Evolutionary conservation across 106 monocot species (phyloP), one percentile per base, ranked within the genome.

Genomic region (Cymbidium sinense): DNA sequence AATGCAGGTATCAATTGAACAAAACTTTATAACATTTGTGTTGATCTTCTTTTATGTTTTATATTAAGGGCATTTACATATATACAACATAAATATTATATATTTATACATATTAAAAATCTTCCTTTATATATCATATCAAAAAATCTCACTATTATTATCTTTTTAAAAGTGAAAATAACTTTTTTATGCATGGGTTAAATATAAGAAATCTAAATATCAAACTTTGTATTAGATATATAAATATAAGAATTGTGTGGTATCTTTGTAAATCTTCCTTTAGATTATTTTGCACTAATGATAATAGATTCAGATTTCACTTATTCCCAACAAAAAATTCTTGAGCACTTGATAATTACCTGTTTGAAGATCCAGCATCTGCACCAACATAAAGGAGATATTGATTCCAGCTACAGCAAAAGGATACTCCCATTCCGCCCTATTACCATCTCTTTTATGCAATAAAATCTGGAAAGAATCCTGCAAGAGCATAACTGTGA

Each of bases 361-460:
- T 84, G 89, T 84, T 35, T 89, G 85, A 29, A 94, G 64, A 61
- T 87, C 89, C 36, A 94, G 76, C 94, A 94, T 89, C 76, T 91
- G 88, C 27, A 75, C 78, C 58, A 91, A 75, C 87, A 87, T 91
- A 74, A 84, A 94, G 0, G 94, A 87, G 62, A 94, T 82, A 65
- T 91, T 90, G 36, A 93, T 80, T 28, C 93, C 93, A 77, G 88
- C 90, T 70, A 82, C 86, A 36, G 93, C 90, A 79, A 94, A 94
- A 9, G 94, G 94, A 65, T 94, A 94, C 55, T 94, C 94, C 94
- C 94, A 94, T 74, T 81, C 83, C 37, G 94, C 74, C 70, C 94
- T 77, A 21, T 34, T 80, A 0, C 94, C 94, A 18, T 82, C 82
- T 80, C 83, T 44, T 79, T 94, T 94, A 79, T 87, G 83, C 64